These are phyloP conservation scores for Tieghemiomyces parasiticus DNA, from an alignment of 192 early-diverging fungal species.

Conservation along the genomic window DNA sequence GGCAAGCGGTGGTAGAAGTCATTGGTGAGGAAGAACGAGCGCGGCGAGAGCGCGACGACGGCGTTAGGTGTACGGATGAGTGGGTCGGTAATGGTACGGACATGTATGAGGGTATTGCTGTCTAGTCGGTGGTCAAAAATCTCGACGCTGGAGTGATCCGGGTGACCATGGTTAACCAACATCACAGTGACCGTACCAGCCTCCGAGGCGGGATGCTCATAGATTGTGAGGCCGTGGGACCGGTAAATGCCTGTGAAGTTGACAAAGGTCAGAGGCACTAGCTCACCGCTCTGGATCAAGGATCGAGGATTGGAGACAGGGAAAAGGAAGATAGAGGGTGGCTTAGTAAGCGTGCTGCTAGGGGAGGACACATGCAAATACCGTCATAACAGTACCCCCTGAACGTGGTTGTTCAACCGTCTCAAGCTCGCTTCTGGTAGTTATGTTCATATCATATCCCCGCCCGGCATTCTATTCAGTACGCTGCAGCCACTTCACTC, in stretches of 20 bases:
- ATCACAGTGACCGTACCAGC: background rate
- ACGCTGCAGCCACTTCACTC: background rate
- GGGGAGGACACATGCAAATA: too few relatives aligned
- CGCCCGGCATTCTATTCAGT: background rate
- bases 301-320: too few relatives aligned
- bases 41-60: background rate
- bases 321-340: too few relatives aligned
- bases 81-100: background rate
- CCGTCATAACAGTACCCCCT: background rate
- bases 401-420: too few relatives aligned
- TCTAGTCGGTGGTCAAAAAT: background rate
- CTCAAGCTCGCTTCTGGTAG: too few relatives aligned
- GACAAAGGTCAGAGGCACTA: background rate
- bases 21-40: slow-evolving; percentile 5
- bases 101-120: background rate
- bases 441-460: too few relatives aligned
- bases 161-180: background rate
- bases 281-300: background rate
- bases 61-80: background rate
- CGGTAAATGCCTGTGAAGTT: background rate
- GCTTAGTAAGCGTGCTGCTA: too few relatives aligned
- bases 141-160: background rate
- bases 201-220: background rate
- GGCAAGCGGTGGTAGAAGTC: background rate
- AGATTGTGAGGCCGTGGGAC: background rate